Evolutionary conservation across 2,329 filamentous ascomycete species (phyloP).

Genomic region (Apiospora pterosperma): DNA sequence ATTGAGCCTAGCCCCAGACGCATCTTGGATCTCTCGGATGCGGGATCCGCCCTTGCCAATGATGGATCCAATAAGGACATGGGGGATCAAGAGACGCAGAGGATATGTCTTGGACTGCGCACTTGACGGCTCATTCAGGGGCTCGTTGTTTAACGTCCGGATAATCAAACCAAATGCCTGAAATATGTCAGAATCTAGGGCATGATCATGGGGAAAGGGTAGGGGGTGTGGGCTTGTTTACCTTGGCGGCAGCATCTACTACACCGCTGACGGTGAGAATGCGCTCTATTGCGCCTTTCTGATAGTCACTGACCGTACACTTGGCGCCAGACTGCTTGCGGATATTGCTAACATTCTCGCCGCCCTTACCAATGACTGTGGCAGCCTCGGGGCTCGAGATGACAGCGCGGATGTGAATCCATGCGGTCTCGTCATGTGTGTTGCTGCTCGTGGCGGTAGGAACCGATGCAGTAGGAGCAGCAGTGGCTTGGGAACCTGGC

Average conservation of each 20-base stretch:
- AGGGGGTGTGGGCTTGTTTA: slow-evolving; percentile 44
- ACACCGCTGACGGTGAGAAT: slow-evolving; percentile 96
- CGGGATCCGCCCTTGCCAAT: slow-evolving; percentile 95
- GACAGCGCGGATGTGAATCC: slow-evolving; percentile 95
- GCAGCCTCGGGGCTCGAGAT: slow-evolving; percentile 97
- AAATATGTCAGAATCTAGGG: slow-evolving; percentile 19
- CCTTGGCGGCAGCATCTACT: slow-evolving; percentile 95
- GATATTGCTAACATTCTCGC: slow-evolving; percentile 97
- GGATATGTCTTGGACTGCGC: slow-evolving; percentile 97
- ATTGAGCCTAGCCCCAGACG: slow-evolving; percentile 92
- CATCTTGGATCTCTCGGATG: slow-evolving; percentile 97
- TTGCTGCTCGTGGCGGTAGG: slow-evolving; percentile 42
- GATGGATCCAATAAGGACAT: slow-evolving; percentile 96
- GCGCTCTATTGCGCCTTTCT: slow-evolving; percentile 93
- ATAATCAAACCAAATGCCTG: slow-evolving; percentile 97
- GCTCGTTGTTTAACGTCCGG: slow-evolving; percentile 95
- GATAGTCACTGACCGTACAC: slow-evolving; percentile 98
- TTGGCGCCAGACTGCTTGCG: slow-evolving; percentile 92
- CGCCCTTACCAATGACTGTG: slow-evolving; percentile 96
- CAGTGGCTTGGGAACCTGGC: slow-evolving; percentile 36
- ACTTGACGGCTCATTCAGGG: slow-evolving; percentile 80
- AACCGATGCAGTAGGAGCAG: slow-evolving; percentile 34
- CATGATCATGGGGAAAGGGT: slow-evolving; percentile 5
- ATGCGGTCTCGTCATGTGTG: slow-evolving; percentile 83
- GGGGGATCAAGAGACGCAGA: slow-evolving; percentile 88